phyloP scores from a whole-genome alignment of 768 basidiomycete genomes.

The Aureoboletus auriporus region DNA sequence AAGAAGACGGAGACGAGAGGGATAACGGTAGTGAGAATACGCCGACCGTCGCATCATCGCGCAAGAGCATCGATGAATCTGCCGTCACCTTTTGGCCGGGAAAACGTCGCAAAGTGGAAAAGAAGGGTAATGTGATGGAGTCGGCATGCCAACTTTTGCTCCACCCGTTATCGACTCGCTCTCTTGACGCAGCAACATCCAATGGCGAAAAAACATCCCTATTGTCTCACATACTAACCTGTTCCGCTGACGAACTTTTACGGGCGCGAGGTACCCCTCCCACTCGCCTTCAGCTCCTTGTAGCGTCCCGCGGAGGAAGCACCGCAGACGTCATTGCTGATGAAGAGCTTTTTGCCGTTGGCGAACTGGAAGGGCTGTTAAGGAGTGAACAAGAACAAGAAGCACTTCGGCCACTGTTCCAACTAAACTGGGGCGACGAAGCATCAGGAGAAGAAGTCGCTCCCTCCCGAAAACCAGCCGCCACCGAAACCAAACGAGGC shows the following conservation, averaged over 20 bases:
- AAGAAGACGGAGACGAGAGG: conserved; percentile 30
- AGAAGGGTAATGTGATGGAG: conserved; percentile 30
- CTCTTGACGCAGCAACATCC: conserved; percentile 8
- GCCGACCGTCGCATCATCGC: conserved; percentile 12
- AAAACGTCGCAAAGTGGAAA: conserved; percentile 31
- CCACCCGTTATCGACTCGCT: conserved; percentile 45
- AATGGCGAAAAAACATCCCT: conserved; percentile 28
- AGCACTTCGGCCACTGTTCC: conserved; percentile 35
- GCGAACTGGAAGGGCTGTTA: conserved; percentile 62
- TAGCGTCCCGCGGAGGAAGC: conserved; percentile 54
- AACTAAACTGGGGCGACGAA: conserved; percentile 35
- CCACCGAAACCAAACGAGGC: conserved; percentile 28
- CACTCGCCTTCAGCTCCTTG: conserved; percentile 65
- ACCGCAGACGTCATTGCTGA: conserved; percentile 50
- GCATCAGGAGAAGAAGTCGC: conserved; percentile 22
- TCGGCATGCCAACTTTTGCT: conserved; percentile 55
- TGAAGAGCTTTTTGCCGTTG: conserved; percentile 67
- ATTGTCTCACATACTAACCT: conserved; percentile 54
- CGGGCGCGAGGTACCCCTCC: conserved; percentile 34
- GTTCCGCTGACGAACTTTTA: conserved; percentile 28
- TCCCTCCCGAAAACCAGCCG: not conserved
- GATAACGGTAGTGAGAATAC: conserved; percentile 12
- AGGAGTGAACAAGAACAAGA: conserved; percentile 50
- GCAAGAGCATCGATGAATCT: not conserved
- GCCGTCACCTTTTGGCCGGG: conserved; percentile 5